phyloP scores from a whole-genome alignment of 148 eudicot species.

The Bassia scoparia region DNA sequence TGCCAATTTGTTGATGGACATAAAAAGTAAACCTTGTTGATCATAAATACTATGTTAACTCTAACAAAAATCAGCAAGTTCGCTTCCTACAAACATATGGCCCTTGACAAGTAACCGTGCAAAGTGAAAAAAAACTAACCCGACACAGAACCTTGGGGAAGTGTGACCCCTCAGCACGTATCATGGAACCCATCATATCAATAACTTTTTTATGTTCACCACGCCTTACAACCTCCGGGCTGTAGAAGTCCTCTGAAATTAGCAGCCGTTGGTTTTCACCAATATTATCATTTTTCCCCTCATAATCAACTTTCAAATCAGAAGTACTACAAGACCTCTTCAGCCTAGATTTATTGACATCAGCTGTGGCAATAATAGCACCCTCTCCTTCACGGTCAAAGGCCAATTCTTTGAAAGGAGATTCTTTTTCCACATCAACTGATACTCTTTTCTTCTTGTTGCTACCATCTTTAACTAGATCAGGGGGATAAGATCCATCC shows the following conservation, averaged over 20 bases:
- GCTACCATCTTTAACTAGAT: slow-evolving; percentile 31
- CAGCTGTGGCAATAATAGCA: slow-evolving; percentile 23
- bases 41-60: background rate
- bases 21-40: background rate
- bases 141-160: slow-evolving; percentile 75
- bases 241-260: slow-evolving; percentile 75
- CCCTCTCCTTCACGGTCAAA: slow-evolving; percentile 26
- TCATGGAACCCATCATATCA: slow-evolving; percentile 42
- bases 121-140: slow-evolving; percentile 40
- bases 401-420: slow-evolving; percentile 28
- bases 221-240: slow-evolving; percentile 45
- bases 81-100: background rate
- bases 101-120: background rate
- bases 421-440: slow-evolving; percentile 24
- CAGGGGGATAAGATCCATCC: slow-evolving; percentile 30
- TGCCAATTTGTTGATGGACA: slow-evolving; percentile 9
- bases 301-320: slow-evolving; percentile 44
- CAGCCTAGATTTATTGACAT: slow-evolving; percentile 46
- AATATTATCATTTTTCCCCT: slow-evolving; percentile 32
- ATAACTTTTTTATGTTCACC: slow-evolving; percentile 31
- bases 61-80: background rate
- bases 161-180: slow-evolving; percentile 51
- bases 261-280: slow-evolving; percentile 46
- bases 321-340: slow-evolving; percentile 85
- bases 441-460: slow-evolving; percentile 24